Conservation (phyloP, 2,329 filamentous ascomycete species). For the Colletotrichum karsti region DNA sequence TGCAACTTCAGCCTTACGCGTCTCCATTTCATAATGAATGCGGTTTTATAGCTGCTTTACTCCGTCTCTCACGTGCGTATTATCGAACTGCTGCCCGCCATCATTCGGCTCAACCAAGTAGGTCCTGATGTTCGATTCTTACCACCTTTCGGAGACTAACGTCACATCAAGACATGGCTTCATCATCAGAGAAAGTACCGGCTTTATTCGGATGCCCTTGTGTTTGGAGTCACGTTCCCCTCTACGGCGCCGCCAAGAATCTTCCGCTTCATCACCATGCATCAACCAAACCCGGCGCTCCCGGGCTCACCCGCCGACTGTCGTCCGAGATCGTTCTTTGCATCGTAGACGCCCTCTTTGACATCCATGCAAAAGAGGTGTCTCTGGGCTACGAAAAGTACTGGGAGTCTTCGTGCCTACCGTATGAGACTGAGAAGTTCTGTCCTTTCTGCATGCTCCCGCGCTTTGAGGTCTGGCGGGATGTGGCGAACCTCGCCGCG, state of each 20-base stretch:
- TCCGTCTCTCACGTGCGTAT: not conserved
- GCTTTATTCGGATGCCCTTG: conserved; percentile 22
- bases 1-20: not conserved
- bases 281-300: not conserved
- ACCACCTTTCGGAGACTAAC: not conserved
- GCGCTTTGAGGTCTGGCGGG: conserved; percentile 25
- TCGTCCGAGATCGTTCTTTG: conserved; percentile 25
- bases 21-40: not conserved
- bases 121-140: not conserved
- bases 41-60: not conserved
- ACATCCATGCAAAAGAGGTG: conserved; percentile 13
- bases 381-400: conserved; percentile 25
- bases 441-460: conserved; percentile 28
- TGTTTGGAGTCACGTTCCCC: conserved; percentile 25
- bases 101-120: not conserved
- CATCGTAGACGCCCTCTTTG: conserved; percentile 24
- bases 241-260: conserved; percentile 15
- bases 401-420: conserved; percentile 26
- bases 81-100: not conserved
- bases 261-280: conserved; percentile 6
- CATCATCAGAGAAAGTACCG: conserved; percentile 17
- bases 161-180: not conserved
- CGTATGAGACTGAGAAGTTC: conserved; percentile 16
- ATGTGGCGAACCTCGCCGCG: conserved; percentile 22
- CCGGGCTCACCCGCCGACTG: conserved; percentile 7